Evolutionary conservation across 139 green algal species (phyloP).

Genomic region (Picochlorum sp.): DNA sequence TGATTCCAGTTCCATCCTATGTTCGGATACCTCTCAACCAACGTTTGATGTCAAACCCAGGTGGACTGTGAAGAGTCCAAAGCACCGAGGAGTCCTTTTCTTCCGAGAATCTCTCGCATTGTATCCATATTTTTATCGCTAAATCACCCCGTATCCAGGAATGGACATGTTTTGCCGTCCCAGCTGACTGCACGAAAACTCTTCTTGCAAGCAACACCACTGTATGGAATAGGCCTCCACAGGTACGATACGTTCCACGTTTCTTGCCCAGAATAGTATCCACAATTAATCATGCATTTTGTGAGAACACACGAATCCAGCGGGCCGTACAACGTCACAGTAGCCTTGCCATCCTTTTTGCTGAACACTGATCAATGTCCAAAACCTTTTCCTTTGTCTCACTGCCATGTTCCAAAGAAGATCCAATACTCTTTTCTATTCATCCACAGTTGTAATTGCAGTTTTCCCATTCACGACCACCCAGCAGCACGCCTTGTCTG

Average conservation of each 20-base stretch:
- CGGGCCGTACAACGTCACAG: constrained; percentile 50
- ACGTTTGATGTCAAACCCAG: constrained; percentile 64
- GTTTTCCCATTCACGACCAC: constrained; percentile 21
- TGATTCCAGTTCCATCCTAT: constrained; percentile 59
- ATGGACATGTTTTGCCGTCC: constrained; percentile 36
- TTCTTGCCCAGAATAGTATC: not conserved
- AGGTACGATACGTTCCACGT: no score
- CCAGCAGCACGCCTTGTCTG: constrained; percentile 37
- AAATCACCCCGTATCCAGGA: constrained; percentile 84
- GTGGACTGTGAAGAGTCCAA: constrained; percentile 25
- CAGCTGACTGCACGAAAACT: constrained; percentile 15
- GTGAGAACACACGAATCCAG: constrained; percentile 50
- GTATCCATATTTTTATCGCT: constrained; percentile 95
- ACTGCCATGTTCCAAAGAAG: not conserved
- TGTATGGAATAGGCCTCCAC: no score
- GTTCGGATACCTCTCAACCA: constrained; percentile 47
- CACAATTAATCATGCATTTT: constrained; percentile 43
- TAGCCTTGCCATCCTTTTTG: not conserved
- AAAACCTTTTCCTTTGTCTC: not conserved
- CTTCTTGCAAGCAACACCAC: not conserved
- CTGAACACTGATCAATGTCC: not conserved
- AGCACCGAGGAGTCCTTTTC: not conserved
- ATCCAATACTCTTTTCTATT: no score
- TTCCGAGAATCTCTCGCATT: constrained; percentile 78
- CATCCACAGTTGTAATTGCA: no score